Evolutionary conservation across 129 eudicot genomes (phyloP).

Genomic region (Helianthus tuberosus): DNA sequence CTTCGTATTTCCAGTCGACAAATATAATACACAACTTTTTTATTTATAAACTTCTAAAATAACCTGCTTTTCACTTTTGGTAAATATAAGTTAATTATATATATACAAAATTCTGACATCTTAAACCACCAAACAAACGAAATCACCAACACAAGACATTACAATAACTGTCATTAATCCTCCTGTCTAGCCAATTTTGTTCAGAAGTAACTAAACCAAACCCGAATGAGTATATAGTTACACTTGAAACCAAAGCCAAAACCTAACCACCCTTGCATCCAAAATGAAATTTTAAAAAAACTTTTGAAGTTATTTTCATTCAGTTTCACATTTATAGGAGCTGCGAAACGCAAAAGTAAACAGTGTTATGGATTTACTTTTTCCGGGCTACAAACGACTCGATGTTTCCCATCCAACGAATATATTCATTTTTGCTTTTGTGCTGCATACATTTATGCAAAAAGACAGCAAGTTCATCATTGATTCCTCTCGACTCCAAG

Average conservation of each 20-base stretch:
- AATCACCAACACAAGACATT: not conserved
- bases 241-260: not conserved
- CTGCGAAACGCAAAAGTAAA: not conserved
- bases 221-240: not conserved
- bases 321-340: conserved; percentile 8
- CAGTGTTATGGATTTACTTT: conserved; percentile 13
- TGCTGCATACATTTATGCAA: conserved; percentile 64
- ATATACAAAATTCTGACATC: not conserved
- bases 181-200: not conserved
- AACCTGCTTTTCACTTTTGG: too few species aligned
- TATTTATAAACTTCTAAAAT: too few species aligned
- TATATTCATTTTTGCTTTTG: conserved; percentile 63
- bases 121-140: not conserved
- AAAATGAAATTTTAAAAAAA: not conserved
- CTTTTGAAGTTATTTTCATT: not conserved
- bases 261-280: not conserved
- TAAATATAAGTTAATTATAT: too few species aligned
- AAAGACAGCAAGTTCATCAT: conserved; percentile 62
- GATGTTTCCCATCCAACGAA: conserved; percentile 68
- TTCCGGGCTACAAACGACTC: conserved; percentile 63
- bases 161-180: not conserved
- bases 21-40: too few species aligned
- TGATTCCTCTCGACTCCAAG: conserved; percentile 69
- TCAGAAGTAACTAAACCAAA: not conserved
- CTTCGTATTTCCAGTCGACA: too few species aligned